Evolutionary conservation across 345 rosid genomes (phyloP).

Genomic region (Syzygium grande): DNA sequence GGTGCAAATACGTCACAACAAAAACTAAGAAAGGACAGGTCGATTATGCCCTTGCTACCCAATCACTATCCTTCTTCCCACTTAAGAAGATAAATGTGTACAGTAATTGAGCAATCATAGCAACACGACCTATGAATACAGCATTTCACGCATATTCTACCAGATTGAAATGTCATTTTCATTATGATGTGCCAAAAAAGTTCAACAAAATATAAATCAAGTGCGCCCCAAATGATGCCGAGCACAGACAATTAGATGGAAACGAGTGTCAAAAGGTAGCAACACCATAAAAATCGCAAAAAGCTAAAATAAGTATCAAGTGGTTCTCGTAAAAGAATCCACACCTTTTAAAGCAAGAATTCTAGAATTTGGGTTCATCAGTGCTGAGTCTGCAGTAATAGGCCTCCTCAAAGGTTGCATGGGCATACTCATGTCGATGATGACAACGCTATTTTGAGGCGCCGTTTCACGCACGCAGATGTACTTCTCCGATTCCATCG

Average conservation of each 20-base stretch:
- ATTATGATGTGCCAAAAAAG: not conserved
- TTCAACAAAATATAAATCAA: not conserved
- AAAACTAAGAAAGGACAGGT: not conserved
- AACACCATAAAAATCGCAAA: not conserved
- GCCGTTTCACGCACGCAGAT: constrained; percentile 95
- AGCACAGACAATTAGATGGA: not conserved
- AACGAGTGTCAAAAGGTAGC: not conserved
- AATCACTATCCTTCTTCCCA: not conserved
- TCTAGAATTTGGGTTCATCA: constrained; percentile 56
- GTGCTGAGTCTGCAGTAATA: constrained; percentile 87
- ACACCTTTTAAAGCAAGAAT: constrained; percentile 36
- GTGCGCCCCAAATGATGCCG: not conserved
- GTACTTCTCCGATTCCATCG: constrained; percentile 98
- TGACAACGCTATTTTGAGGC: constrained; percentile 96
- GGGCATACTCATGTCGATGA: constrained; percentile 90
- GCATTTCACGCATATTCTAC: not conserved
- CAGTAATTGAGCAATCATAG: not conserved
- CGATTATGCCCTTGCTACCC: not conserved
- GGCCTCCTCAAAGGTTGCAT: constrained; percentile 95
- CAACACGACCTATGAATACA: not conserved
- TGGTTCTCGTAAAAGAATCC: not conserved
- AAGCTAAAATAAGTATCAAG: not conserved
- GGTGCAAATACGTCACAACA: not conserved
- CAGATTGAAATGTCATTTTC: not conserved
- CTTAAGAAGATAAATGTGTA: not conserved